Evolutionary conservation across 2,329 filamentous ascomycete genomes (phyloP), one percentile per base, ranked within the genome.

Genomic region (Xylaria polymorpha): DNA sequence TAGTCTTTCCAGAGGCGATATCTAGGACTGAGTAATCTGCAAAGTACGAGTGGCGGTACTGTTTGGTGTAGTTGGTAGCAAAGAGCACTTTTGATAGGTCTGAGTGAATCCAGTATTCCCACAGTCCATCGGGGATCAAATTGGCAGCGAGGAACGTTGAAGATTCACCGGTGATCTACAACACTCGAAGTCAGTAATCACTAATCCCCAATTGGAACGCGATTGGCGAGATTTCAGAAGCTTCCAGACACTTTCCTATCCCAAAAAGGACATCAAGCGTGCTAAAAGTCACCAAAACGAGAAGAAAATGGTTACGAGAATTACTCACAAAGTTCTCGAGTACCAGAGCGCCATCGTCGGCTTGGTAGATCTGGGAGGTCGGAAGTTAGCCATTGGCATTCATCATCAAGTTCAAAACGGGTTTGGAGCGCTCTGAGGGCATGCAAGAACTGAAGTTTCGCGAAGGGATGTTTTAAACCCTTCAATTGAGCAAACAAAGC

Each of bases 41-140:
- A 76, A 89, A 90, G 79, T 89, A 92, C 6, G 90, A 90, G 79
- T 91, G 81, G 1, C 90, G 87, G 74, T 92, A 92, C 76, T 90
- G 86, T 78, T 91, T 90, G 15, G 88, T 92, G 77, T 88, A 85
- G 74, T 92, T 92, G 63, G 87, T 84, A 1, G 89, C 84, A 80
- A 90, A 88, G 20, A 92, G 80, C 0, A 92, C 84, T 62, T 85
- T 85, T 25, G 83, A 84, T 7, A 86, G 82, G 74, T 91, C 88
- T 1, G 87, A 80, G 48, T 87, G 88, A 71, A 92, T 89, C 80
- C 84, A 89, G 77, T 88, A 91, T 51, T 88, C 86, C 69, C 81
- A 81, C 67, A 86, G 82, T 61, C 85, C 84, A 1, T 81, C 78
- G 0, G 89, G 89, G 1, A 92, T 83, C 68, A 87, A 81, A 68